Evolutionary conservation across 768 basidiomycete genomes (phyloP), one percentile per base, ranked within the genome.

Genomic region (Mycena vitilis): DNA sequence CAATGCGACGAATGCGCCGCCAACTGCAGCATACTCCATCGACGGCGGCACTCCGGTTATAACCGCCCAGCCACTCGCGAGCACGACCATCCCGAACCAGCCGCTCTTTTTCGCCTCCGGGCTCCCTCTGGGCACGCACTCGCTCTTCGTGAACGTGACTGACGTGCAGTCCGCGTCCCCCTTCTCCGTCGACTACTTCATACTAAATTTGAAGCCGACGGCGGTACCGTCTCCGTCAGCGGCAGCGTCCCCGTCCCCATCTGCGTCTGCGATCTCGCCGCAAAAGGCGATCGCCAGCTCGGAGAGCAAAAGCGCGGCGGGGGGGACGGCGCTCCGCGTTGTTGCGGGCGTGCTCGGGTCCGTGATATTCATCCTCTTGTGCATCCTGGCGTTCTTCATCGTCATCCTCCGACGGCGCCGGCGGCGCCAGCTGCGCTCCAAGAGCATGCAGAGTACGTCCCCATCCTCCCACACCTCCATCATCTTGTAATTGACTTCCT

Each of bases 171-270:
- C 78, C 4, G 68, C 66, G 36, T 74, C 80, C 1, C 84, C 84
- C 9, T 87, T 79, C 65, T 82, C 78, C 5, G 63, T 87, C 16
- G 78, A 82, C 37, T 76, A 76, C 36, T 81, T 86, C 64, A 79
- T 82, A 30, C 30, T 30, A 2, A 30, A 30, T 65, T 73, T 86
- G 9, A 74, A 76, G 44, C 80, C 83, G 1, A 70, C 55, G 34
- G n/a, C n/a, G n/a, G 8, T n/a, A 38, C 5, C 53, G 18, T 56
- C 54, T n/a, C 58, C 64, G 20, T 30, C 55, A 30, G n/a, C n/a
- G n/a, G 2, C 37, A 38, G 2, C 53, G 18, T 56, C 54, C 20
- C 58, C 64, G 20, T 66, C 58, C 13, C 62, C 61, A 25, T 56
- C 69, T 1, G 58, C 66, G 5, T 56, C 61, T n/a, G 57, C 40